Evolutionary conservation across 257 asterid genomes (phyloP), one percentile per base, ranked within the genome.

Genomic region (Primulina eburnea): DNA sequence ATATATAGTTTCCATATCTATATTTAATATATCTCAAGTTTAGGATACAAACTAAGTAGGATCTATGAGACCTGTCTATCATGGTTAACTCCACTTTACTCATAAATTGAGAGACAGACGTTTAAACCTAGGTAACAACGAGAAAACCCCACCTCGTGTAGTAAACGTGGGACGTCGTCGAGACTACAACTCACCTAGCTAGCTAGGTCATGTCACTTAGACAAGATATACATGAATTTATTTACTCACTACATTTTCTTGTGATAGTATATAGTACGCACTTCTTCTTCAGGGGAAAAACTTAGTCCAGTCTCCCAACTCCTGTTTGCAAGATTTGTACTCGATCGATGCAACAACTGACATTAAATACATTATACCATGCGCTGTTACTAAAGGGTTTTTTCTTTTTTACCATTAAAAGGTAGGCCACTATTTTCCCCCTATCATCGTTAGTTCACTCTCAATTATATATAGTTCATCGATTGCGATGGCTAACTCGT

Each of bases 401-500:
- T 18, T 50, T 60, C 21, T 32, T 32, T 47, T 47, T 32, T 8
- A 35, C 28, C 7, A 16, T 2, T 32, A 61, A 8, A 4, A 35
- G 30, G 33, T 17, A 3, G 60, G 28, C 33, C 4, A 65, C 62
- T 43, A 30, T 30, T 65, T 76, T 64, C 34, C 24, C 68, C 37
- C 20, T 4, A 47, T 16, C 18, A 47, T 47, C 8, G 16, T 47
- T 4, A 47, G 17, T 40, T 77, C 40, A 60, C 70, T 47, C 65
- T 69, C 65, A 64, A 67, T 66, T 68, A 70, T n/a, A 16, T 16
- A 56, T 24, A 24, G 26, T 1, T 24, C 26, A 24, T 24, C 26
- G 32, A 65, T 61, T 38, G 53, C 2, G 59, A 60, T 73, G 24
- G 61, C 17, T 65, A 75, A 52, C 61, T 69, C 64, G 71, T 73